Conservation (phyloP, 2,329 filamentous ascomycete species). For the Grosmannia huntii region DNA sequence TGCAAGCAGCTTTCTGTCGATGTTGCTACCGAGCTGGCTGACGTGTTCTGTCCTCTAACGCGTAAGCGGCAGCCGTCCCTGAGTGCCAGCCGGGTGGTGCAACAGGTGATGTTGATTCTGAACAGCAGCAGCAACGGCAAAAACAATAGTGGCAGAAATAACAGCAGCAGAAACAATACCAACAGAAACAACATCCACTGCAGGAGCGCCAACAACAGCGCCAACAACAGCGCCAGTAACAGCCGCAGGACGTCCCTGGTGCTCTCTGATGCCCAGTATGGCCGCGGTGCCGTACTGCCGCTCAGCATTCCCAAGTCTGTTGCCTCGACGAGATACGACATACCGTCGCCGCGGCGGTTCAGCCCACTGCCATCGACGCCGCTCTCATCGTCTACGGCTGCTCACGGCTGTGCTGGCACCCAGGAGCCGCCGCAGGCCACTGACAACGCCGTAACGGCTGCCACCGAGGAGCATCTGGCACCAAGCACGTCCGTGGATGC, state of each 20-base stretch:
- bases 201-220: too few relatives aligned
- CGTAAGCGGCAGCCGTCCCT: conserved; percentile 27
- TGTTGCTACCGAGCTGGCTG: conserved; percentile 32
- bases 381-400: background rate
- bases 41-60: conserved; percentile 36
- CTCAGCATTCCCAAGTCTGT: background rate
- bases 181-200: too few relatives aligned
- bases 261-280: background rate
- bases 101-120: conserved; percentile 28
- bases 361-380: background rate
- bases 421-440: background rate
- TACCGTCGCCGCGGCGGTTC: background rate
- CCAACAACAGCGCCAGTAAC: conserved; percentile 2
- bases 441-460: background rate
- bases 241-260: background rate
- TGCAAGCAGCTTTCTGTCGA: conserved; percentile 36
- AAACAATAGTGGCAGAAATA: too few relatives aligned
- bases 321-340: background rate
- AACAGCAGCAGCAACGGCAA: background rate
- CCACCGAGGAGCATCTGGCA: background rate
- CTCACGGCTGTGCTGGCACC: background rate
- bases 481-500: background rate
- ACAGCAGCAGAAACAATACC: background rate
- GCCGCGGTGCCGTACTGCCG: background rate
- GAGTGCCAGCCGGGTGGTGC: conserved; percentile 29